phyloP scores from a whole-genome alignment of 208 protist genomes.

The Trypanosoma scelopori region DNA sequence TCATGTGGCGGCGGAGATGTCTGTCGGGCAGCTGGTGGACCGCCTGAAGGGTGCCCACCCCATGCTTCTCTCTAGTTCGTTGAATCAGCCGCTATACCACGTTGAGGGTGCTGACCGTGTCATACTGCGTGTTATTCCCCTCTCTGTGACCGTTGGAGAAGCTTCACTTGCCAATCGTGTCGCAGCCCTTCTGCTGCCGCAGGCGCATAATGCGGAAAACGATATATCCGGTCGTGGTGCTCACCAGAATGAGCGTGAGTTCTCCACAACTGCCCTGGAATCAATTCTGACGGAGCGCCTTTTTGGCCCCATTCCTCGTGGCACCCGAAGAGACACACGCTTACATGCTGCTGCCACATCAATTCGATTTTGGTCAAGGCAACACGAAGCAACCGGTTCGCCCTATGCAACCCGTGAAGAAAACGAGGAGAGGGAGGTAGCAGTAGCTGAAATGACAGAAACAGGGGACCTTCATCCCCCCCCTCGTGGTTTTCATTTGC shows the following conservation, averaged over 20 bases:
- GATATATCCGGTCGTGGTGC: not conserved
- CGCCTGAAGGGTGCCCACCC: constrained; percentile 20
- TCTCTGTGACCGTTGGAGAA: constrained; percentile 6
- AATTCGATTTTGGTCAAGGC: not conserved
- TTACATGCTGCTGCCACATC: not conserved
- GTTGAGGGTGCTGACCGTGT: not conserved
- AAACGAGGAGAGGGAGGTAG: not conserved
- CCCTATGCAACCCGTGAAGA: not conserved
- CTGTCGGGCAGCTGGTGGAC: constrained; percentile 65
- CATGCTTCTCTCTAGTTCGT: not conserved
- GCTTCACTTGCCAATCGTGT: constrained; percentile 5
- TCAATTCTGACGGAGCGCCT: not conserved
- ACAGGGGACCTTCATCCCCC: no score
- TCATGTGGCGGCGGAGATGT: constrained; percentile 44
- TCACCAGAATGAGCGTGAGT: not conserved
- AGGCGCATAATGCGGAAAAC: not conserved
- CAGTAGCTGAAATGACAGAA: no score
- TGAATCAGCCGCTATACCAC: constrained; percentile 6
- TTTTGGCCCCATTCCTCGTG: not conserved
- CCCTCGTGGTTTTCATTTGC: not conserved
- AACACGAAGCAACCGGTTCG: not conserved
- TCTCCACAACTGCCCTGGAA: not conserved
- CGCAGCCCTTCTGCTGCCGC: not conserved
- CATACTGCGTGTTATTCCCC: constrained; percentile 10
- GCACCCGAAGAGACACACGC: not conserved